Evolutionary conservation across 345 rosid species (phyloP).

Genomic region (Citrus reticulata): DNA sequence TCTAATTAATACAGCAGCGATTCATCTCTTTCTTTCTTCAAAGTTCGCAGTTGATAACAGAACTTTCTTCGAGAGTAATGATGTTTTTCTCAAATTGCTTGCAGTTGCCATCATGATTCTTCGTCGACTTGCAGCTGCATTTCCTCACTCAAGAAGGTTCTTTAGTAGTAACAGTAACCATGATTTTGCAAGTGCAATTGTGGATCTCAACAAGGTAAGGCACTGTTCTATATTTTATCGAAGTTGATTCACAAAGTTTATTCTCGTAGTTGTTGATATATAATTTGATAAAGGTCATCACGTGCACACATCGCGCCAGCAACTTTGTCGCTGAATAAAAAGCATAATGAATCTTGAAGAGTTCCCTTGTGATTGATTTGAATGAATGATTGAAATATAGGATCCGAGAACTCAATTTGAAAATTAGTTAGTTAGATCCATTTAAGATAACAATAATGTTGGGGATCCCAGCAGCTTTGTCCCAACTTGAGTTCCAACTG

Average conservation of each 20-base stretch:
- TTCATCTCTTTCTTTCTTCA: neutral
- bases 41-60: neutral
- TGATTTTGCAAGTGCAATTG: constrained; percentile 28
- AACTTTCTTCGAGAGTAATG: neutral
- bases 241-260: neutral
- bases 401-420: neutral
- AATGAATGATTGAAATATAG: neutral
- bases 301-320: neutral
- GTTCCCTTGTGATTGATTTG: neutral
- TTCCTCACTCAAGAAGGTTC: constrained; percentile 31
- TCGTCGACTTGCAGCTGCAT: constrained; percentile 29
- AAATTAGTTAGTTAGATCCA: neutral
- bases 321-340: neutral
- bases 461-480: too few species aligned
- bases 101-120: constrained; percentile 36
- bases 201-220: constrained; percentile 56
- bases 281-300: neutral
- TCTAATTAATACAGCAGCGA: neutral
- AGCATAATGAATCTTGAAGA: neutral
- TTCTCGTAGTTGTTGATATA: neutral
- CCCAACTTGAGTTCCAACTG: too few species aligned
- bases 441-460: neutral
- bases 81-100: neutral
- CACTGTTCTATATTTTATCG: neutral
- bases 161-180: constrained; percentile 26